Evolutionary conservation across 1,139 yeast species (phyloP).

Genomic region (Geotrichum macrosporum): DNA sequence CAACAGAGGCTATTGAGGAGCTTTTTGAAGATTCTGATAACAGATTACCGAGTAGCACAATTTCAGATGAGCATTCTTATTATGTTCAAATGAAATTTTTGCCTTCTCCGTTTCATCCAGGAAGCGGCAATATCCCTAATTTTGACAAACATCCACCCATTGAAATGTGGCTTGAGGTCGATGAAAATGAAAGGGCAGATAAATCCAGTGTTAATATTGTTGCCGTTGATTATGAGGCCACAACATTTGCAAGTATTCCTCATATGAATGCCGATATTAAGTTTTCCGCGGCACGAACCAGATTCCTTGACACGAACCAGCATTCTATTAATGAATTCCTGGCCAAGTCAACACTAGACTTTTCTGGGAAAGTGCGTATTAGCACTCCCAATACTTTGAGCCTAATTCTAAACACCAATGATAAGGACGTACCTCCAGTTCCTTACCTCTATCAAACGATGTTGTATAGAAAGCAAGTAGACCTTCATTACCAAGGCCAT

Average conservation of each 20-base stretch:
- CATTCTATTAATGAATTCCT: conserved; percentile 41
- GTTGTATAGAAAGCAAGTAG: conserved; percentile 45
- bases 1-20: conserved; percentile 16
- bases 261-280: conserved; percentile 44
- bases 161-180: conserved; percentile 52
- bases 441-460: conserved; percentile 46
- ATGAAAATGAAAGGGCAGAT: conserved; percentile 42
- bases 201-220: conserved; percentile 43
- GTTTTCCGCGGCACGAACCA: conserved; percentile 41
- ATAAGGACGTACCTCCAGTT: conserved; percentile 27
- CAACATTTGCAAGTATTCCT: conserved; percentile 44
- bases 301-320: conserved; percentile 37
- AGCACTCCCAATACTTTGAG: conserved; percentile 42
- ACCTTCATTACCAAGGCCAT: conserved; percentile 39
- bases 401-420: conserved; percentile 34
- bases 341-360: conserved; percentile 41
- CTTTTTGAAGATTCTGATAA: conserved; percentile 19
- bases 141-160: conserved; percentile 47
- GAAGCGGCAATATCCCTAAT: conserved; percentile 11
- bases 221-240: conserved; percentile 49
- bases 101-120: conserved; percentile 43
- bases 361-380: conserved; percentile 41
- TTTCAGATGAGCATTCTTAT: conserved; percentile 41
- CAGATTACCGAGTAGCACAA: conserved; percentile 15
- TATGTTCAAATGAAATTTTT: conserved; percentile 47